Evolutionary conservation across 176 grass and related monocot species (phyloP).

Genomic region (Thalia dealbata): DNA sequence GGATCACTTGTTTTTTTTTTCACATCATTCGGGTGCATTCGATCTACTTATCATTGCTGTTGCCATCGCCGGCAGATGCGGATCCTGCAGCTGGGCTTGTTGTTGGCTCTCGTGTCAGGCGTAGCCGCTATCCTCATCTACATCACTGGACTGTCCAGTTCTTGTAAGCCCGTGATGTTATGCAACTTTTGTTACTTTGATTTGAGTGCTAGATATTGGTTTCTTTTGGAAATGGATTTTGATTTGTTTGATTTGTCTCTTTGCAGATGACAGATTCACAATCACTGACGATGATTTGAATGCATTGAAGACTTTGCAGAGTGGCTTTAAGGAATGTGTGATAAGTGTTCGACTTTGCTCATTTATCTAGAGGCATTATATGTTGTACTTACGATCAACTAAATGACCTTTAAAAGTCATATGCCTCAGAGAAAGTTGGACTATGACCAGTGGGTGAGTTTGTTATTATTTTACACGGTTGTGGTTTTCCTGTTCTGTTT

Average conservation of each 20-base stretch:
- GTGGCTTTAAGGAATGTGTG: constrained; percentile 73
- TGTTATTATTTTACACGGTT: background rate
- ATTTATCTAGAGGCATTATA: too few species aligned
- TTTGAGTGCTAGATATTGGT: background rate
- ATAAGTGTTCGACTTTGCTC: constrained; percentile 31
- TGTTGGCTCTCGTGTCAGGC: constrained; percentile 44
- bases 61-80: constrained; percentile 29
- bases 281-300: constrained; percentile 45
- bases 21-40: background rate
- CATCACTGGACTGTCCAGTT: constrained; percentile 55
- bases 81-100: constrained; percentile 52
- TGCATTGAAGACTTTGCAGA: constrained; percentile 49
- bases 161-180: constrained; percentile 24
- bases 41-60: background rate
- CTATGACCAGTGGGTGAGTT: constrained; percentile 35
- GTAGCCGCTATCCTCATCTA: constrained; percentile 65
- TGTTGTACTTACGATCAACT: too few species aligned
- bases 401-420: too few species aligned
- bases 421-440: too few species aligned
- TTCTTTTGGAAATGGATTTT: background rate
- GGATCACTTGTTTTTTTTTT: too few species aligned
- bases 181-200: too few species aligned
- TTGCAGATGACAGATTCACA: constrained; percentile 40
- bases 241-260: background rate
- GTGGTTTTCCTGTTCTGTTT: background rate